phyloP scores from a whole-genome alignment of 768 basidiomycete species.

The Podaxis sp. region DNA sequence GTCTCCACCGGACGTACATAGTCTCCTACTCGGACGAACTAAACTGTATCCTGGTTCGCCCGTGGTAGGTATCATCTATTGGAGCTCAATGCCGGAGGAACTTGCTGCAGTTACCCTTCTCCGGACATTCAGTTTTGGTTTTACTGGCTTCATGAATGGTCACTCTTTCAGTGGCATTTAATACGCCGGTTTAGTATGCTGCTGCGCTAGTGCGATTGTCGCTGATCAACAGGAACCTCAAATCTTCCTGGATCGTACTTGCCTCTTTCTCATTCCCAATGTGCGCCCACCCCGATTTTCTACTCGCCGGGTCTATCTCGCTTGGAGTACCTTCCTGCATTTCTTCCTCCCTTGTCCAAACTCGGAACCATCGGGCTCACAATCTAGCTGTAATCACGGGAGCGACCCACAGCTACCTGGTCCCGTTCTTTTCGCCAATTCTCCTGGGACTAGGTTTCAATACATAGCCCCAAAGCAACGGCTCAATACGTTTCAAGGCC shows the following conservation, averaged over 20 bases:
- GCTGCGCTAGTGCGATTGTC: background rate
- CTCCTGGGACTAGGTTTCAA: too few species aligned
- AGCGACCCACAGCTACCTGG: background rate
- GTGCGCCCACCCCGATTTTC: background rate
- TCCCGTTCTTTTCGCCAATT: too few species aligned
- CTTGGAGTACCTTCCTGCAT: background rate
- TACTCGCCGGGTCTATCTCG: background rate
- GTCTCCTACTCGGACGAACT: background rate
- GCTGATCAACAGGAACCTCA: background rate
- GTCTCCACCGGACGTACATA: background rate
- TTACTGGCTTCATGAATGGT: background rate
- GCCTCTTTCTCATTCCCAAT: background rate
- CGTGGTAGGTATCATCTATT: background rate
- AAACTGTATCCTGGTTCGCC: background rate
- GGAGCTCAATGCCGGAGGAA: background rate
- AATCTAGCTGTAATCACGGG: background rate
- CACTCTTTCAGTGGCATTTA: background rate
- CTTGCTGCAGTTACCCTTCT: background rate
- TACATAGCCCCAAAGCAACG: too few species aligned
- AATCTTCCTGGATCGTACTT: background rate
- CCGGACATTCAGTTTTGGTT: background rate
- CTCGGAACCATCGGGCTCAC: background rate
- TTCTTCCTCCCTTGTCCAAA: background rate
- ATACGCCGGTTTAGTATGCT: background rate
- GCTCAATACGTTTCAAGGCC: too few species aligned